Base-by-base conservation (phyloP, 176 grass and related monocot species). In the Alloteropsis semialata region DNA sequence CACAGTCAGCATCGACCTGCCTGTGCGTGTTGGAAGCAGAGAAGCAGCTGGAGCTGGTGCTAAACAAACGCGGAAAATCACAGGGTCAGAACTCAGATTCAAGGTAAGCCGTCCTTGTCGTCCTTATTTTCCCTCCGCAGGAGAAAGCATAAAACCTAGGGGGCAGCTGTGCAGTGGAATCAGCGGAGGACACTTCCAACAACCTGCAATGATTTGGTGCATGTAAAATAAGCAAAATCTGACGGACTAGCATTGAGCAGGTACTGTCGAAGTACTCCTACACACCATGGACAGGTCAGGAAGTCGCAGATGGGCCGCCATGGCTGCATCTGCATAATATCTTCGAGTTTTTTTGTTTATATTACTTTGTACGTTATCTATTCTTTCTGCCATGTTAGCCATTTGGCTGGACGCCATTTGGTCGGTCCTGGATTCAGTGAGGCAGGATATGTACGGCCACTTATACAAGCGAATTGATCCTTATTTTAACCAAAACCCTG, bases 211-310 rank as follows among this genome's bases (percentile, higher is more conserved):
- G 21, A 37, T 81, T 49, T 21, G 36, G 30, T 16, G 6, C 38
- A 29, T 25, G 60, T 81, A 25, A 69, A 69, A 34, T 77, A 72
- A 71, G 16, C n/a, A n/a, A n/a, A n/a, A n/a, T n/a, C n/a, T n/a
- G n/a, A n/a, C n/a, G n/a, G n/a, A n/a, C n/a, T 34, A 33, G 48
- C 63, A 28, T 49, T 27, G 51, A 84, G 72, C 73, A 44, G 51
- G 82, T 67, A 67, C 27, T 42, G 51, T 32, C 13, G 15, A 60
- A 75, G 72, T 85, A 25, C n/a, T n/a, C n/a, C n/a, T n/a, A n/a
- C n/a, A n/a, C 83, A 51, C 21, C 16, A 64, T 11, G n/a, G 65
- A 62, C 83, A 72, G 43, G 54, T 56, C 48, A 17, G 4, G 11
- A 46, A 42, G 57, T 77, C 54, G 78, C 55, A 42, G 54, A 46